Conservation (phyloP, 768 basidiomycete species). For the Xerocomellus amylosporus region DNA sequence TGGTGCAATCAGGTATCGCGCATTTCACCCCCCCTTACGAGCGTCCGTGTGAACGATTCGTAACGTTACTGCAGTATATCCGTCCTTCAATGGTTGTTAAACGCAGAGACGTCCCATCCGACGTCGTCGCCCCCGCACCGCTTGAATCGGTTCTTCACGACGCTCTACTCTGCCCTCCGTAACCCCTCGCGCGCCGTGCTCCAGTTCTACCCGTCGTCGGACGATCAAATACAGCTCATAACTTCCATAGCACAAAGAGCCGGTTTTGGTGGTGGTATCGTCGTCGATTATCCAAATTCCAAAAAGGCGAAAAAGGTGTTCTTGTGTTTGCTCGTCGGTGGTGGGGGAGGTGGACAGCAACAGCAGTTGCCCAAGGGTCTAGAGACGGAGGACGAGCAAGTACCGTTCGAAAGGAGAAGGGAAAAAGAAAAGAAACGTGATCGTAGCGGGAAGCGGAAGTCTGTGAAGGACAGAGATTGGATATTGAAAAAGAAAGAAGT, state of each 20-base stretch:
- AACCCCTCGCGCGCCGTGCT: conserved; percentile 85
- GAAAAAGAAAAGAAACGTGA: conserved; percentile 58
- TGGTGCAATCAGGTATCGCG: conserved; percentile 85
- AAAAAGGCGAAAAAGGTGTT: conserved; percentile 96
- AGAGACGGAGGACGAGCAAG: conserved; percentile 64
- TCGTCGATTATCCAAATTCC: conserved; percentile 97
- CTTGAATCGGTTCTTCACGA: conserved; percentile 87
- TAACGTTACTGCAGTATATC: conserved; percentile 66
- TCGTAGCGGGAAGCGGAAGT: conserved; percentile 68
- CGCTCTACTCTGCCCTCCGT: conserved; percentile 79
- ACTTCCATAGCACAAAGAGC: conserved; percentile 90
- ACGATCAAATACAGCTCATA: conserved; percentile 95
- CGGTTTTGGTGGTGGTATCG: conserved; percentile 94
- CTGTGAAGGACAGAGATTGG: conserved; percentile 81
- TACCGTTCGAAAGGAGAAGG: conserved; percentile 73
- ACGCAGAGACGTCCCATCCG: conserved; percentile 89
- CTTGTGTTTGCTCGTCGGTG: conserved; percentile 87
- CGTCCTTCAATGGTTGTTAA: conserved; percentile 97
- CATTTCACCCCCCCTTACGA: neutral
- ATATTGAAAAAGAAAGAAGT: conserved; percentile 97
- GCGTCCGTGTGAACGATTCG: neutral
- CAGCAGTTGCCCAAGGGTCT: conserved; percentile 76
- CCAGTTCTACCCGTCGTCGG: conserved; percentile 95
- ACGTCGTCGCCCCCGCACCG: conserved; percentile 88
- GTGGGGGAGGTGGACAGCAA: conserved; percentile 53